phyloP scores from a whole-genome alignment of 1,139 yeast species.

The Sugiyamaella sp. region DNA sequence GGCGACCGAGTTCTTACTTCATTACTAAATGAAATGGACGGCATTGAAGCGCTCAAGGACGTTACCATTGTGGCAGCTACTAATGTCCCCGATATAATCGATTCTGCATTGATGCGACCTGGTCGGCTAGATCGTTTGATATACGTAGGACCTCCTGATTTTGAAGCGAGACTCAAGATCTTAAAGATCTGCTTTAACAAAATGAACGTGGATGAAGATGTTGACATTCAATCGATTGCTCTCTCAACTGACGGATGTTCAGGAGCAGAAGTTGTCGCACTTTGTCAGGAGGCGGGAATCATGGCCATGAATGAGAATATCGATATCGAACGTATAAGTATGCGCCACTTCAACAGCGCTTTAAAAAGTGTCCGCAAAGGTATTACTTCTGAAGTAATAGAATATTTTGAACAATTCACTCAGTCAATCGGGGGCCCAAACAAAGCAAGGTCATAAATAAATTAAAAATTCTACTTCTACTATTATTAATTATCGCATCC shows the following conservation, averaged over 20 bases:
- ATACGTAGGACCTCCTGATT: slow-evolving; percentile 90
- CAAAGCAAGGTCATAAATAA: background rate
- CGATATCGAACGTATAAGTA: slow-evolving; percentile 55
- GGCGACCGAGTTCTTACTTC: slow-evolving; percentile 88
- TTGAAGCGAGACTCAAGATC: slow-evolving; percentile 74
- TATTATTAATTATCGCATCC: no score
- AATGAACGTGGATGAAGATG: slow-evolving; percentile 50
- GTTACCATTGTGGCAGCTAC: slow-evolving; percentile 96
- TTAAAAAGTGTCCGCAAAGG: slow-evolving; percentile 68
- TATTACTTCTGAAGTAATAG: slow-evolving; percentile 81
- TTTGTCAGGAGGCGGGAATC: slow-evolving; percentile 94
- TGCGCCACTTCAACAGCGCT: slow-evolving; percentile 73
- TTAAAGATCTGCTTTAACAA: slow-evolving; percentile 65
- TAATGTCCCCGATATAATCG: slow-evolving; percentile 89
- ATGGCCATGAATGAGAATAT: slow-evolving; percentile 83
- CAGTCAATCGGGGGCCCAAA: background rate
- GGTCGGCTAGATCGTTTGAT: slow-evolving; percentile 92
- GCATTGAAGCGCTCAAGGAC: slow-evolving; percentile 91
- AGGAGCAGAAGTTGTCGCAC: slow-evolving; percentile 90
- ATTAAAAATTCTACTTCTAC: background rate
- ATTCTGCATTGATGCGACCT: slow-evolving; percentile 88
- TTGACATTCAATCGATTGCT: slow-evolving; percentile 58
- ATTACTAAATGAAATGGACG: slow-evolving; percentile 89
- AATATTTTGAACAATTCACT: slow-evolving; percentile 64
- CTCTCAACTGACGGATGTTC: slow-evolving; percentile 81